A percentile compares a stretch with the other conserved stretches of the same genome.
Evolutionary conservation across 1,139 yeast genomes (phyloP).

Genomic region (Candida sp.): DNA sequence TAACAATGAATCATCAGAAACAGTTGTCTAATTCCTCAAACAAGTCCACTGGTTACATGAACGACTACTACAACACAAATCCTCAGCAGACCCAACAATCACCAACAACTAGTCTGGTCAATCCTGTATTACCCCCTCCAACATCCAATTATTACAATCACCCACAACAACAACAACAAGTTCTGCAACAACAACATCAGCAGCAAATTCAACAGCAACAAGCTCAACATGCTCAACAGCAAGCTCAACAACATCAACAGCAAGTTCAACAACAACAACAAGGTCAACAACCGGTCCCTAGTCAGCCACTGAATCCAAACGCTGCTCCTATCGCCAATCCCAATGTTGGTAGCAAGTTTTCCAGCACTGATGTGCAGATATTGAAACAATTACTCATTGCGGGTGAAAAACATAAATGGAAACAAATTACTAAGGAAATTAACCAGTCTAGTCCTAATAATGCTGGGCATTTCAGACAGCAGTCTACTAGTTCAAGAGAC

Average conservation of each 20-base stretch:
- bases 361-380: constrained; percentile 35
- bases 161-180: constrained; percentile 4
- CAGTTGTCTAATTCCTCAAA: constrained; percentile 3
- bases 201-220: neutral
- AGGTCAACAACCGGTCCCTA: constrained; percentile 3
- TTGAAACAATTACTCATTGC: constrained; percentile 36
- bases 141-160: neutral
- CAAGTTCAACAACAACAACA: constrained; percentile 2
- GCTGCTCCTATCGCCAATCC: constrained; percentile 7
- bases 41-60: constrained; percentile 2
- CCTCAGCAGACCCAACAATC: neutral
- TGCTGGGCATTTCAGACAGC: constrained; percentile 8
- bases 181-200: neutral
- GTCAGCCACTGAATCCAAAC: constrained; percentile 3
- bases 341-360: constrained; percentile 20
- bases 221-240: constrained; percentile 4
- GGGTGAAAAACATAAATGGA: constrained; percentile 47
- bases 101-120: constrained; percentile 2
- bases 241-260: constrained; percentile 3
- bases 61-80: constrained; percentile 1
- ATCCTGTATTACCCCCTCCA: constrained; percentile 3
- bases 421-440: constrained; percentile 43
- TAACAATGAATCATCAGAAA: constrained; percentile 2
- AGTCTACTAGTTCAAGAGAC: constrained; percentile 6
- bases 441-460: constrained; percentile 17